Evolutionary conservation across 768 basidiomycete genomes (phyloP).

Genomic region (Dendrothele bispora): DNA sequence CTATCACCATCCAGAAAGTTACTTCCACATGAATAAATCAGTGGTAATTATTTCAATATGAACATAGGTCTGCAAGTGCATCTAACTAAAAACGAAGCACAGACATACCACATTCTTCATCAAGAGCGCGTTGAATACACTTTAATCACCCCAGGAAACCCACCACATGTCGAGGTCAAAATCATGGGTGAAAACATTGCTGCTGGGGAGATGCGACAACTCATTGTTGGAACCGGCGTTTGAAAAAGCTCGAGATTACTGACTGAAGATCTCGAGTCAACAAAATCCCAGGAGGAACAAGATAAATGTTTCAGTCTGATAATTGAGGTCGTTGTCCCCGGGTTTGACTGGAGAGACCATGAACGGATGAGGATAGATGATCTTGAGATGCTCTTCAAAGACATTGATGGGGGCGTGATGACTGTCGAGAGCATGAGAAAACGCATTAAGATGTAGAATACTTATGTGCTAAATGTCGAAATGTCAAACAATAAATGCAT

Average conservation of each 20-base stretch:
- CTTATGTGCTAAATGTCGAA: too few species aligned
- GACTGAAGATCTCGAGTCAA: constrained; percentile 34
- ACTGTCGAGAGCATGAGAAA: too few species aligned
- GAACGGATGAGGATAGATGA: constrained; percentile 35
- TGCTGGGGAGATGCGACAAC: constrained; percentile 44
- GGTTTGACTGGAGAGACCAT: constrained; percentile 55
- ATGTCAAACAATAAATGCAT: too few species aligned
- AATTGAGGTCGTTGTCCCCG: constrained; percentile 60
- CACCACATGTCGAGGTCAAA: constrained; percentile 35
- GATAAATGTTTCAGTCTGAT: constrained; percentile 50
- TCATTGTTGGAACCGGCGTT: constrained; percentile 49
- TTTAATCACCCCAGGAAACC: constrained; percentile 32
- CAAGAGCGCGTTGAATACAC: constrained; percentile 52
- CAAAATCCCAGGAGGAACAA: constrained; percentile 29
- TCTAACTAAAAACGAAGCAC: too few species aligned
- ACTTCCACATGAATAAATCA: constrained; percentile 51
- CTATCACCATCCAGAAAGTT: constrained; percentile 35
- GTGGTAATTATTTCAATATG: constrained; percentile 24
- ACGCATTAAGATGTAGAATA: too few species aligned
- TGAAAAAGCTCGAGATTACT: constrained; percentile 62
- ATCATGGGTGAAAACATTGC: constrained; percentile 43
- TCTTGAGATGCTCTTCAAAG: constrained; percentile 34
- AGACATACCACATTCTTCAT: constrained; percentile 55
- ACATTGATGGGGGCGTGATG: constrained; percentile 22
- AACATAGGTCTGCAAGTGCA: background rate